Base-by-base conservation (phyloP, 371 early-diverging fungal species). In the Mortierella sp. region DNA sequence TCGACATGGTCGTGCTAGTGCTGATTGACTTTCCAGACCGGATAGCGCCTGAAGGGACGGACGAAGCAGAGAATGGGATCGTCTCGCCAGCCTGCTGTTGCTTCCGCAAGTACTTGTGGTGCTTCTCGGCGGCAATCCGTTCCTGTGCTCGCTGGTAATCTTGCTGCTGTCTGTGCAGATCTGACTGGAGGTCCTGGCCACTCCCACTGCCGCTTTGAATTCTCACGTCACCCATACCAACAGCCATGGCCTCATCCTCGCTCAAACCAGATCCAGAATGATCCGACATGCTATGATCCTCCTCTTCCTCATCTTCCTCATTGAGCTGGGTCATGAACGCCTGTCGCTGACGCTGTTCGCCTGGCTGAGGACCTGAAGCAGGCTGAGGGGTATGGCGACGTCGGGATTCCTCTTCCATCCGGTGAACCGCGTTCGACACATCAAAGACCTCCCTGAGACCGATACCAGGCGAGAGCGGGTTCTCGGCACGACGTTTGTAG, bases 361-460 rank as follows among this genome's bases (percentile, higher is more conserved):
- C 24, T 0, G 57, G 57, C 50, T 75, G 76, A 3, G 76, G 34
- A 13, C 72, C 79, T 19, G 21, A 34, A 19, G 50, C 50, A 19
- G 57, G 38, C 58, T 74, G 58, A 55, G 55, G 60, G 42, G 72
- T 38, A 71, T 47, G 45, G 42, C 86, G 89, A 76, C 89, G 84
- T 16, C 89, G 83, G 21, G 85, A 81, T 78, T 93, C 92, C 74
- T 92, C 93, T n/a, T 91, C 88, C 88, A 92, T 90, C 31, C 77
- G 72, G 19, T 74, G 74, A 26, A 74, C 76, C 1, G 87, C 87
- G 75, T 92, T 93, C 24, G 92, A 91, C n/a, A 94, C 91, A 83
- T 93, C 93, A 87, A 94, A 92, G 82, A 90, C 89, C 72, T 92
- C 94, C 76, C 91, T 93, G 87, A 93, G 89, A 24, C 90, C 85